Conservation (phyloP, 2,329 filamentous ascomycete species). For the Diaporthe caulivora region DNA sequence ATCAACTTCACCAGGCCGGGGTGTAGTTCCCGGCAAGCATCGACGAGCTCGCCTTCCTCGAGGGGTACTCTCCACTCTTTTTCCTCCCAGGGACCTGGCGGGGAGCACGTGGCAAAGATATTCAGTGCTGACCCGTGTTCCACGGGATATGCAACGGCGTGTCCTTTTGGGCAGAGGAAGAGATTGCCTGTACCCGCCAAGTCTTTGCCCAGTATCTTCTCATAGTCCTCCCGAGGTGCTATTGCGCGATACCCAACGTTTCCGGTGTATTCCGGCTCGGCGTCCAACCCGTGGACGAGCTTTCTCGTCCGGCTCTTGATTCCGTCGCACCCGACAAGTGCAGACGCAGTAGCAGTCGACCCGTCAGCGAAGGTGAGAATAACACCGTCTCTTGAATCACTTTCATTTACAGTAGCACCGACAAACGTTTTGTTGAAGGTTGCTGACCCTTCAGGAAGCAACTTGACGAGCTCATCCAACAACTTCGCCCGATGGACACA, state of each 20-base stretch:
- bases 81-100: conserved; percentile 2
- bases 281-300: conserved; percentile 36
- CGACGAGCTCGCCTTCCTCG: conserved; percentile 1
- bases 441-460: conserved; percentile 30
- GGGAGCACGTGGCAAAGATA: conserved; percentile 28
- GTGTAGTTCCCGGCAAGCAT: conserved; percentile 20
- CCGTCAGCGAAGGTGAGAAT: conserved; percentile 30
- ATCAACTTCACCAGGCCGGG: conserved; percentile 9
- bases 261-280: conserved; percentile 37
- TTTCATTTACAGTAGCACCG: conserved; percentile 2
- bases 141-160: conserved; percentile 38
- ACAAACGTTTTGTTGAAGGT: conserved; percentile 39
- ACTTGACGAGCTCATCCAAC: conserved; percentile 38
- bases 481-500: conserved; percentile 39
- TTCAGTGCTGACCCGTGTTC: conserved; percentile 37
- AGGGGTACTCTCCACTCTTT: conserved; percentile 16
- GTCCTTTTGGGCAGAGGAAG: conserved; percentile 32
- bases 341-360: conserved; percentile 34
- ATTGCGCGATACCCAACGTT: conserved; percentile 41
- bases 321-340: conserved; percentile 45
- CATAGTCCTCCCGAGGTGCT: conserved; percentile 17
- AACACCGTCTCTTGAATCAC: neutral
- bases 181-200: conserved; percentile 24
- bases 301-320: conserved; percentile 38
- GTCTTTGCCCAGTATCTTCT: conserved; percentile 24